Base-by-base conservation (phyloP, 495 filamentous ascomycete genomes). In the Amphirosellinia nigrospora region DNA sequence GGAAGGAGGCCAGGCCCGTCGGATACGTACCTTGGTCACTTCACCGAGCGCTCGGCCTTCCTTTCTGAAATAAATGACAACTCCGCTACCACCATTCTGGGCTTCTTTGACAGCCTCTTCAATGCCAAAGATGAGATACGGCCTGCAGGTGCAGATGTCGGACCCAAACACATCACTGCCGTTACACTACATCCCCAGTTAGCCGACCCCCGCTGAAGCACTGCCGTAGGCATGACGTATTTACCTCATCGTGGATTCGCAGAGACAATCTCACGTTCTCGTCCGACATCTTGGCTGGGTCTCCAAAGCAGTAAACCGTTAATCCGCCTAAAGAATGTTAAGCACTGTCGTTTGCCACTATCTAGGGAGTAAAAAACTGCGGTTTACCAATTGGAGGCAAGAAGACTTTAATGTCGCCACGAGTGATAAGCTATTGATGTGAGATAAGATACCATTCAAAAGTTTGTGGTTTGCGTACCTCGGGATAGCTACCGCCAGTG, bases 1-100 rank as follows among this genome's bases (percentile, higher is more conserved):
- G 19, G 60, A 26, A 13, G n/a, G 7, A n/a, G 28, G 28, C 66
- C 15, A 11, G 23, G 16, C 26, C 32, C 15, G 9, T 62, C 45
- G 53, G 21, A 13, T 75, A 46, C 75, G 73, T 84, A 90, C 88
- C 85, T 99, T 99, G 61, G 96, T 97, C 30, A 99, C 96, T 81
- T 99, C 96, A n/a, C 96, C 96, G 13, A 98, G 82, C 36, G 96
- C 95, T 69, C 95, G 88, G 11, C 96, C 96, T 81, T 99, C 96
- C 81, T 99, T 99, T 66, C 96, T 92, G 89, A 99, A 99, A 81
- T 99, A 99, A 79, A 99, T 97, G 34, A 98, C 96, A 41, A 99
- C 95, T 58, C 96, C 96, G 74, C 90, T 94, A 48, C 96, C 96
- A 58, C 96, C 96, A 61, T 91, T 92, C 83, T 98, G 96, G 15